Evolutionary conservation across 164 flowering plant species (phyloP).

Genomic region (Protea cynaroides): DNA sequence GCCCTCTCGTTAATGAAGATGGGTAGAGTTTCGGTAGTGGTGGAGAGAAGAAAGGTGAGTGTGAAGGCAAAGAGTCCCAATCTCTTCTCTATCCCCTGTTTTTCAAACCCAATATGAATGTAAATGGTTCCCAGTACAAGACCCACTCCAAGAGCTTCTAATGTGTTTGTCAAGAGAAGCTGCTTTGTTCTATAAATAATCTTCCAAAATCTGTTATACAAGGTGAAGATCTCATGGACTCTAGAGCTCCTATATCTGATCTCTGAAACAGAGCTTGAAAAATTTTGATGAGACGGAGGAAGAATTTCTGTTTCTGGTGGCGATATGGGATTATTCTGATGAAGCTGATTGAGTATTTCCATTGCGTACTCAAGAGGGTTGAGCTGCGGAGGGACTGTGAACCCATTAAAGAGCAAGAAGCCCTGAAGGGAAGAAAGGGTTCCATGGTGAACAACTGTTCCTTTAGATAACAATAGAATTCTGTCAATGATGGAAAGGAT

Average conservation of each 20-base stretch:
- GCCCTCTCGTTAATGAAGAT: slow-evolving; percentile 88
- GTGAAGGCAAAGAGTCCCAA: slow-evolving; percentile 95
- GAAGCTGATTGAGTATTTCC: slow-evolving; percentile 70
- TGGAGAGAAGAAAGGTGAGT: slow-evolving; percentile 89
- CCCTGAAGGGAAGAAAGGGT: slow-evolving; percentile 42
- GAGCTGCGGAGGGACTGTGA: slow-evolving; percentile 80
- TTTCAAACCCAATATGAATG: slow-evolving; percentile 64
- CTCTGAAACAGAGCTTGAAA: slow-evolving; percentile 7
- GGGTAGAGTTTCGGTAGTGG: slow-evolving; percentile 89
- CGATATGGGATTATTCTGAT: slow-evolving; percentile 9
- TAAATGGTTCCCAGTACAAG: slow-evolving; percentile 82
- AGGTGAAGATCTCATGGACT: slow-evolving; percentile 44
- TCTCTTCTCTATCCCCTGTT: slow-evolving; percentile 73
- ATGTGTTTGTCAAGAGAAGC: slow-evolving; percentile 64
- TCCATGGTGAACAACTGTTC: slow-evolving; percentile 76
- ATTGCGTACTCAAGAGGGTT: slow-evolving; percentile 82
- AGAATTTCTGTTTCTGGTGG: slow-evolving; percentile 2
- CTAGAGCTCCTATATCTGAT: slow-evolving; percentile 58
- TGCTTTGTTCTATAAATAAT: slow-evolving; percentile 85
- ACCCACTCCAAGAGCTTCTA: slow-evolving; percentile 82
- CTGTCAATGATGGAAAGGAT: slow-evolving; percentile 62
- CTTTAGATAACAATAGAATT: slow-evolving; percentile 65
- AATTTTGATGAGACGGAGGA: background rate
- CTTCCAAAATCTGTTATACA: slow-evolving; percentile 72
- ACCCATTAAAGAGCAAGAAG: slow-evolving; percentile 47